Evolutionary conservation across 2,329 filamentous ascomycete genomes (phyloP).

Genomic region (Ceratocystis destructans): DNA sequence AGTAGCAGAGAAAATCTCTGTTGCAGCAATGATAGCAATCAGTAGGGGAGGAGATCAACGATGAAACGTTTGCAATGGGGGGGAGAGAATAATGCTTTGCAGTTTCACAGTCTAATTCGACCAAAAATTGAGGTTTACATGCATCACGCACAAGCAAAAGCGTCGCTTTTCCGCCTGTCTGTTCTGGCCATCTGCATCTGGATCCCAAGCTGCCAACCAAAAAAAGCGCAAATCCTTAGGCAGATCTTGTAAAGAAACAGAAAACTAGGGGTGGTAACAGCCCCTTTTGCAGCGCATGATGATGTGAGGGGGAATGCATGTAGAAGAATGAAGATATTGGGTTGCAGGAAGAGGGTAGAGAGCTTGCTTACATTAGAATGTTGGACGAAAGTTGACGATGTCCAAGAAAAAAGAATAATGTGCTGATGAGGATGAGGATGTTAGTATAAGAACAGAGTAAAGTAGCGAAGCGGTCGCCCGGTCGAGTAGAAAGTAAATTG

Average conservation of each 20-base stretch:
- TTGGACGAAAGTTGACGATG: no score
- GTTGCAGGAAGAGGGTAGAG: not conserved
- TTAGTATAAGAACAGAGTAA: not conserved
- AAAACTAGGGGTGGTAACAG: not conserved
- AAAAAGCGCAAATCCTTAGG: conserved; percentile 4
- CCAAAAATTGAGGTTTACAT: not conserved
- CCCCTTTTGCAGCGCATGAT: conserved; percentile 6
- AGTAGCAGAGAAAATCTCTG: not conserved
- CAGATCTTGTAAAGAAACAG: not conserved
- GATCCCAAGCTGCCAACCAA: not conserved
- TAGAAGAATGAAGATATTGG: conserved; percentile 1
- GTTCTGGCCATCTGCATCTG: not conserved
- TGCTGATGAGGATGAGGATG: no score
- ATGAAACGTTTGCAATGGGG: conserved; percentile 4
- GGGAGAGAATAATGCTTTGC: not conserved
- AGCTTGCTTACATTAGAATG: not conserved
- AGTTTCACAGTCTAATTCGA: conserved; percentile 1
- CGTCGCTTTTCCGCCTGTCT: not conserved
- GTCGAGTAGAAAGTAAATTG: not conserved
- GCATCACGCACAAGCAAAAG: conserved; percentile 1
- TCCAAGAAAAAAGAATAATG: no score
- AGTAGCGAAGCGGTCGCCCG: not conserved
- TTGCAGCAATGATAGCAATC: not conserved
- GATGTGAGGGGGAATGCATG: not conserved
- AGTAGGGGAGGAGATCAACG: not conserved